Conservation (phyloP, 768 basidiomycete genomes). For the Terana coerulea region DNA sequence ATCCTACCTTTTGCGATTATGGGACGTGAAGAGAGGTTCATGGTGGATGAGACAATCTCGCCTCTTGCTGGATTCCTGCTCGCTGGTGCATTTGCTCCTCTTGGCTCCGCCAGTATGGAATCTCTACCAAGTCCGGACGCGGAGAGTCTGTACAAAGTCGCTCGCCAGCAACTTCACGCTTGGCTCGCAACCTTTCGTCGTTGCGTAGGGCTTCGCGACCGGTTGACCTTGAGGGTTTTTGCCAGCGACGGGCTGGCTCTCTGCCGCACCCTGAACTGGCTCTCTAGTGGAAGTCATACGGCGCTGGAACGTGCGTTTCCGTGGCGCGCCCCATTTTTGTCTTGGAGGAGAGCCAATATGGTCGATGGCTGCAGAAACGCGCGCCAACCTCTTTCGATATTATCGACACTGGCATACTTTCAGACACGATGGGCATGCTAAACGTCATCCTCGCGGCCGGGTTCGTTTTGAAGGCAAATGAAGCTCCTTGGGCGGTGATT, state of each 20-base stretch:
- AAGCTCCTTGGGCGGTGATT: conserved; percentile 1
- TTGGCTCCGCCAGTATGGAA: background rate
- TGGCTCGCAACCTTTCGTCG: conserved; percentile 11
- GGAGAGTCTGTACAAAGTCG: background rate
- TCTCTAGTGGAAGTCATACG: no score
- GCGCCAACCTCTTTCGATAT: conserved; percentile 18
- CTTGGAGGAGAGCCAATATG: conserved; percentile 12
- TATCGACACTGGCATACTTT: conserved; percentile 21
- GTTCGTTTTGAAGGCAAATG: conserved; percentile 12
- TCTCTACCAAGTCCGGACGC: background rate
- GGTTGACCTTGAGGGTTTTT: conserved; percentile 8
- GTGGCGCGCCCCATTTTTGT: conserved; percentile 10
- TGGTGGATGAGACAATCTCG: conserved; percentile 41
- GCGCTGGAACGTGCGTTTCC: conserved; percentile 2
- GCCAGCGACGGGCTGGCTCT: conserved; percentile 16
- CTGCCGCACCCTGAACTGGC: conserved; percentile 9
- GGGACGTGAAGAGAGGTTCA: conserved; percentile 32
- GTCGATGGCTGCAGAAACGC: background rate
- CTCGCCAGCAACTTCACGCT: conserved; percentile 3
- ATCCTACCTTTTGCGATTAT: conserved; percentile 47
- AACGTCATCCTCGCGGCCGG: conserved; percentile 15
- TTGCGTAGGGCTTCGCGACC: background rate
- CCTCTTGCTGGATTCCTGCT: conserved; percentile 42
- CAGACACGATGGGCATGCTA: conserved; percentile 20
- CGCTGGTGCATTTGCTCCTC: conserved; percentile 17